phyloP scores from a whole-genome alignment of 2,329 filamentous ascomycete genomes.

The Hymenoscyphus albidus region DNA sequence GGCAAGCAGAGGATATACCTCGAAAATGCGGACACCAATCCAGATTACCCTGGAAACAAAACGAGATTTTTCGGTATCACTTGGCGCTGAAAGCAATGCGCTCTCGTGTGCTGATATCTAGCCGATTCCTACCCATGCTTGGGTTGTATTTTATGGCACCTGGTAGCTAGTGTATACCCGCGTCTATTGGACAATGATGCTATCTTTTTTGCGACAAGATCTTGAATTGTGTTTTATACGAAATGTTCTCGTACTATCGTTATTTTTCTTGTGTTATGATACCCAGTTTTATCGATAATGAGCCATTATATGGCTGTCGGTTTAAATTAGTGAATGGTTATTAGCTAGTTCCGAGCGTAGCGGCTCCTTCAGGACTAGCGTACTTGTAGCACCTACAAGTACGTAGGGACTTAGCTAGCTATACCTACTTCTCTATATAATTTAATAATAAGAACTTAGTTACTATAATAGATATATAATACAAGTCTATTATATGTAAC shows the following conservation, averaged over 20 bases:
- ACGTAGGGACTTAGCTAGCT: no score
- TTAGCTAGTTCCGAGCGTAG: no score
- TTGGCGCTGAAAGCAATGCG: slow-evolving; percentile 24
- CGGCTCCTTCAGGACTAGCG: no score
- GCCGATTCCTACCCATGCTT: background rate
- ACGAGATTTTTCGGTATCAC: slow-evolving; percentile 34
- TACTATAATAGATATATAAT: no score
- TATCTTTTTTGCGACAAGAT: background rate
- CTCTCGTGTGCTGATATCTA: background rate
- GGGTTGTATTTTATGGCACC: background rate
- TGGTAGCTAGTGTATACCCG: background rate
- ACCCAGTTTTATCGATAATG: background rate
- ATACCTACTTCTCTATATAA: no score
- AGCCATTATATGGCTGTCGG: background rate
- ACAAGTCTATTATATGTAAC: no score
- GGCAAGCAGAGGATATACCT: slow-evolving; percentile 65
- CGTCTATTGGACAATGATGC: background rate
- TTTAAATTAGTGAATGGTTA: no score
- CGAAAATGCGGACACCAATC: slow-evolving; percentile 51
- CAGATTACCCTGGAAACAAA: slow-evolving; percentile 28
- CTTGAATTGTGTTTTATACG: background rate
- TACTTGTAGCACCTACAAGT: no score
- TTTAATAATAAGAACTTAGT: no score
- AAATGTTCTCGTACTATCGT: background rate
- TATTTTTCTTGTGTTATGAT: background rate